A percentile compares a stretch with the other conserved stretches of the same genome.
These are phyloP conservation scores for Ceratocystis papillata DNA, from an alignment of 2,329 filamentous ascomycete genomes.

Conservation along the genomic window DNA sequence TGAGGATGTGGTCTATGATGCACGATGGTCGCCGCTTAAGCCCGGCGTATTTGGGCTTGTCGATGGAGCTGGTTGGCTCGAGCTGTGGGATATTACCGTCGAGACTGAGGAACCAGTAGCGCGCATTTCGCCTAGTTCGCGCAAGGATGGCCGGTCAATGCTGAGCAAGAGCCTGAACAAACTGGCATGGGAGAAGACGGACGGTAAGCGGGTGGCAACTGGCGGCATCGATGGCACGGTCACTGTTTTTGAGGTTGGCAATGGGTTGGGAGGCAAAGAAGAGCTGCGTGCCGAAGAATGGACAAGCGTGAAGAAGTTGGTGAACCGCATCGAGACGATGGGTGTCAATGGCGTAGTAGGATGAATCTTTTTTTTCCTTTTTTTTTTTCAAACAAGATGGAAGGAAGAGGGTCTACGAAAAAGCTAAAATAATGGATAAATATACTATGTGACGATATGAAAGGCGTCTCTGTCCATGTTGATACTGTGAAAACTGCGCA, in stretches of 20 bases:
- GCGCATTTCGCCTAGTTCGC: slow-evolving; percentile 58
- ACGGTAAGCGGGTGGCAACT: slow-evolving; percentile 76
- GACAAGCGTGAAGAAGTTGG: slow-evolving; percentile 81
- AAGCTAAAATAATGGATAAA: slow-evolving; percentile 18
- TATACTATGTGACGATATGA: slow-evolving; percentile 13
- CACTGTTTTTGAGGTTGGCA: slow-evolving; percentile 85
- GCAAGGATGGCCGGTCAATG: slow-evolving; percentile 55
- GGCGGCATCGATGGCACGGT: slow-evolving; percentile 86
- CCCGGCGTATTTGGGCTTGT: slow-evolving; percentile 91
- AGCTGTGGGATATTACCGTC: slow-evolving; percentile 88
- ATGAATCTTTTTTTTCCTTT: neutral
- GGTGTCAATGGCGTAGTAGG: slow-evolving; percentile 40
- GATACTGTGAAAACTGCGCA: neutral
- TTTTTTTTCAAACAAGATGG: neutral
- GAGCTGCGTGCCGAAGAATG: slow-evolving; percentile 78
- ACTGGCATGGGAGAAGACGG: slow-evolving; percentile 81
- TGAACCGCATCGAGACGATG: slow-evolving; percentile 61
- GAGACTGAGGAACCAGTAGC: slow-evolving; percentile 88
- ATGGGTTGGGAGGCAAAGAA: slow-evolving; percentile 74
- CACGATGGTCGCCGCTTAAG: slow-evolving; percentile 86
- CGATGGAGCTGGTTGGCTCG: slow-evolving; percentile 81
- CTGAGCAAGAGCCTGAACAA: slow-evolving; percentile 85
- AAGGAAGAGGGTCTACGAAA: neutral
- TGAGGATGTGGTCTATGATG: slow-evolving; percentile 95
- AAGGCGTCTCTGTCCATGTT: slow-evolving; percentile 2